Evolutionary conservation across 192 early-diverging fungal species (phyloP), one percentile per base, ranked within the genome.

Genomic region (Umbelopsis vinacea): DNA sequence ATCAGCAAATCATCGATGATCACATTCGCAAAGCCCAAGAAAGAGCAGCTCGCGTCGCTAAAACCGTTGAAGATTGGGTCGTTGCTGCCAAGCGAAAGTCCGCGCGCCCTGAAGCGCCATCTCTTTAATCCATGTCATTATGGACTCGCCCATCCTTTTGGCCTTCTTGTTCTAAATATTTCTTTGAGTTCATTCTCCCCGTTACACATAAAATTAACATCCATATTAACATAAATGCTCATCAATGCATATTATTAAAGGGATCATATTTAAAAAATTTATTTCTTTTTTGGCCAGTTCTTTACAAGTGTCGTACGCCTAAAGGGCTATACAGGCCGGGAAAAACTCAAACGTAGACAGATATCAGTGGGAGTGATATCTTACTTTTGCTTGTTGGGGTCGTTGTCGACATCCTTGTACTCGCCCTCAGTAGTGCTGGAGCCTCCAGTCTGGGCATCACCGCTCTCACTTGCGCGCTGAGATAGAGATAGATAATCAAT

Each of bases 371-470:
- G 11, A 43, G 6, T 43, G 40, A 43, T 12, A 43, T 12, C 6
- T 63, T 63, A 63, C 14, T 63, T 63, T 35, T 63, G 57, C 57
- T 63, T 63, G 15, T 63, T 63, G n/a, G 57, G 57, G 24, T 75
- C 69, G 19, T 70, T 50, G 67, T 75, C 68, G 38, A 75, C 68
- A 43, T 75, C 74, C 22, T 63, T 53, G 57, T 75, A 75, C 69
- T 75, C 74, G 2, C 74, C 74, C 33, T 75, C 74, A 29, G 67
- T 75, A 11, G 74, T 75, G 12, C 48, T 38, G 37, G 50, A 57
- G 10, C 68, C 24, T 24, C 54, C 69, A 63, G 54, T 38, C 21
- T 46, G 29, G 14, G 74, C 33, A 37, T 26, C 43, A 11, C 68
- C 67, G 50, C 57, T 48, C 47, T 57, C 69, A 14, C 40, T 50